Evolutionary conservation across 805 yeast genomes (phyloP).

Genomic region (Schwanniomyces occidentalis): DNA sequence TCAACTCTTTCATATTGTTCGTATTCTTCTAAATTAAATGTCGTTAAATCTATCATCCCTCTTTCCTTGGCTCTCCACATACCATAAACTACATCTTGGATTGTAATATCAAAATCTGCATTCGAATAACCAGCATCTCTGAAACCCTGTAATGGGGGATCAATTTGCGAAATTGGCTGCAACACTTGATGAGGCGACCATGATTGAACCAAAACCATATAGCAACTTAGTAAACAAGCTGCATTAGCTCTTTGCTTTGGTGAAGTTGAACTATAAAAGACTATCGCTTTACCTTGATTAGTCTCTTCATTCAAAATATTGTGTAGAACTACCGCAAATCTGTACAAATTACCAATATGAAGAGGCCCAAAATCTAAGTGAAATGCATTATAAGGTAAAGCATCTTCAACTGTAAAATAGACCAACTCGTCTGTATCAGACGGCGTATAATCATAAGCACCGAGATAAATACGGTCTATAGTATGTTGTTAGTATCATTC

Average conservation of each 20-base stretch:
- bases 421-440: slow-evolving; percentile 72
- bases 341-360: slow-evolving; percentile 87
- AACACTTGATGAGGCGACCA: slow-evolving; percentile 99
- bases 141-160: slow-evolving; percentile 92
- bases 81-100: slow-evolving; percentile 94
- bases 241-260: slow-evolving; percentile 87
- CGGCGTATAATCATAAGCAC: slow-evolving; percentile 83
- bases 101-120: slow-evolving; percentile 90
- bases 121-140: slow-evolving; percentile 97
- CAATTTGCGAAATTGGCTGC: slow-evolving; percentile 89
- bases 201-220: slow-evolving; percentile 90
- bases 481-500: slow-evolving; percentile 24
- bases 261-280: slow-evolving; percentile 81
- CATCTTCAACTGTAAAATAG: slow-evolving; percentile 89
- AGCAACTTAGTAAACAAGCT: slow-evolving; percentile 90
- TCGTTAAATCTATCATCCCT: slow-evolving; percentile 80
- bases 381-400: slow-evolving; percentile 90
- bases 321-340: slow-evolving; percentile 93
- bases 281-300: slow-evolving; percentile 85
- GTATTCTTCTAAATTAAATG: slow-evolving; percentile 88
- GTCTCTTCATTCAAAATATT: slow-evolving; percentile 83
- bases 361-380: slow-evolving; percentile 96
- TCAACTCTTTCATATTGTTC: slow-evolving; percentile 95
- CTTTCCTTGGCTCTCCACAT: slow-evolving; percentile 97
- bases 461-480: slow-evolving; percentile 73